phyloP scores from a whole-genome alignment of 345 rosid species.

The Durio zibethinus region DNA sequence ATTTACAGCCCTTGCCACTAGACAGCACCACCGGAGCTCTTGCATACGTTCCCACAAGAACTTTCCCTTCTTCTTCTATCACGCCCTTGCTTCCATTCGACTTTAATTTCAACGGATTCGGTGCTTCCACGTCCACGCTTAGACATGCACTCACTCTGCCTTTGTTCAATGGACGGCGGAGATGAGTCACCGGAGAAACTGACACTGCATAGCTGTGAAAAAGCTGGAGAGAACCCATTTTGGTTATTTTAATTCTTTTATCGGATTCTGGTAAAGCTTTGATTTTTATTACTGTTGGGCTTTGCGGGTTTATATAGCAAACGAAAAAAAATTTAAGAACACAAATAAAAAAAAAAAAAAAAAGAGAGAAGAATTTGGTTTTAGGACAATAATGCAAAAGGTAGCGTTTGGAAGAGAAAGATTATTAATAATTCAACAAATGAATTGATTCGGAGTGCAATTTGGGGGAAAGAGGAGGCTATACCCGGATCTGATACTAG shows the following conservation, averaged over 20 bases:
- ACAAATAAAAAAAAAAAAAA: not conserved
- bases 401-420: not conserved
- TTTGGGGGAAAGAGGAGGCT: too few species aligned
- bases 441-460: too few species aligned
- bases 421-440: not conserved
- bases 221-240: constrained; percentile 18
- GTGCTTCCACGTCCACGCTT: constrained; percentile 25
- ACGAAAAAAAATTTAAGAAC: not conserved
- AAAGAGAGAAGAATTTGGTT: not conserved
- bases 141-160: constrained; percentile 25
- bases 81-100: constrained; percentile 39
- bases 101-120: not conserved
- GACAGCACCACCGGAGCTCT: constrained; percentile 67
- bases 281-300: not conserved
- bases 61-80: constrained; percentile 55
- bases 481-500: too few species aligned
- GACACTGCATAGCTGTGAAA: constrained; percentile 7
- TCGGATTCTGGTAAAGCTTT: not conserved
- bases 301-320: not conserved
- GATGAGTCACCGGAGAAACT: constrained; percentile 12
- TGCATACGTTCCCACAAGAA: constrained; percentile 75
- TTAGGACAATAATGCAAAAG: not conserved
- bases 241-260: not conserved
- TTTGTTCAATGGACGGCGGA: constrained; percentile 14
- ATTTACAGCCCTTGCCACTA: constrained; percentile 73